A percentile compares a stretch with the other conserved stretches of the same genome.
phyloP scores from a whole-genome alignment of 2,329 filamentous ascomycete species.

The Chrysoporthe cubensis region DNA sequence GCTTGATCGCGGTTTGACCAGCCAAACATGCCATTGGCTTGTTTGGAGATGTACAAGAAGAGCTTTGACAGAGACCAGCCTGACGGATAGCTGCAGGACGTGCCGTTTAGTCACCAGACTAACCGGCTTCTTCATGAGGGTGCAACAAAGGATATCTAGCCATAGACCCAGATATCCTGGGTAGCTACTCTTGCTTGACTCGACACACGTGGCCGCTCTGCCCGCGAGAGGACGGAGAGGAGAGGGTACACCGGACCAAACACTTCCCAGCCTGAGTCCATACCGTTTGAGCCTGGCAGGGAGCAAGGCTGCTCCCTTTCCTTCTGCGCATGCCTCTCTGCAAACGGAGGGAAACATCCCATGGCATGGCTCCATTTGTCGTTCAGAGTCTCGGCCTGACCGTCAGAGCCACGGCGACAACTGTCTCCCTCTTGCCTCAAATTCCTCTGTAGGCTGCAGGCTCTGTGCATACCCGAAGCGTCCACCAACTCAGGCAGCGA shows the following conservation, averaged over 20 bases:
- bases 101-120: constrained; percentile 45
- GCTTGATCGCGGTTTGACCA: constrained; percentile 46
- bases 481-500: constrained; percentile 28
- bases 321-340: constrained; percentile 29
- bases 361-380: constrained; percentile 20
- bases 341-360: constrained; percentile 25
- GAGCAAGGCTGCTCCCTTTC: constrained; percentile 17
- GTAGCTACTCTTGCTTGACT: constrained; percentile 51
- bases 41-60: constrained; percentile 42
- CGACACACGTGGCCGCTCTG: constrained; percentile 56
- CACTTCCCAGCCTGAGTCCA: constrained; percentile 17
- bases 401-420: constrained; percentile 27
- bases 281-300: constrained; percentile 12
- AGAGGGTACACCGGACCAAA: constrained; percentile 13
- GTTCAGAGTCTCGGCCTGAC: constrained; percentile 30
- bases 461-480: constrained; percentile 41
- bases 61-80: constrained; percentile 46
- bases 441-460: constrained; percentile 36
- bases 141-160: constrained; percentile 51
- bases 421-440: constrained; percentile 27
- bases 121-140: constrained; percentile 42
- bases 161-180: constrained; percentile 41
- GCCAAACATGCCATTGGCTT: constrained; percentile 47
- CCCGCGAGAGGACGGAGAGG: constrained; percentile 31
- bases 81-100: constrained; percentile 53